Evolutionary conservation across 2,329 filamentous ascomycete genomes (phyloP), one percentile per base, ranked within the genome.

Genomic region (Byssothecium circinans): DNA sequence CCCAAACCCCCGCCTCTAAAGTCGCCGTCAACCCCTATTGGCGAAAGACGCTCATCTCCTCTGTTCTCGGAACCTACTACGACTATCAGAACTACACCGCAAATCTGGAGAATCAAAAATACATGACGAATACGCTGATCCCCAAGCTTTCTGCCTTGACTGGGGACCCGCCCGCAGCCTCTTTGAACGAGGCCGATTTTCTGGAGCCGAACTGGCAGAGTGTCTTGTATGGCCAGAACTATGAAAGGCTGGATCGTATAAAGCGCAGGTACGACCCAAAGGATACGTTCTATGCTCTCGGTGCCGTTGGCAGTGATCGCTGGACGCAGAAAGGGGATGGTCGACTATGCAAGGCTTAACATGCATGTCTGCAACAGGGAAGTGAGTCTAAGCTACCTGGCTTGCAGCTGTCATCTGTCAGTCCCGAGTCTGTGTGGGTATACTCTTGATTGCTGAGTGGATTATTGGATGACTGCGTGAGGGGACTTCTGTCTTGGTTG

Each of bases 141-240:
- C 38, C 47, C 2, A 33, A 40, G 27, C 14, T 53, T 3, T 23
- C 34, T 8, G 15, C 25, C 2, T 39, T 41, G 2, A 50, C 34
- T 10, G 29, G 37, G 6, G 39, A 30, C n/a, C 14, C 20, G 2
- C 36, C 36, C n/a, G 64, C 58, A 6, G 56, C 57, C 2, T 68
- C 68, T 45, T 2, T 63, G 43, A 68, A 69, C 38, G 57, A 62
- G 45, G 65, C 65, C 4, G 56, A 68, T 48, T 53, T 60, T 2
- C 60, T 61, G 19, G 64, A 70, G 43, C 57, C 64, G 8, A 50
- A 57, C 18, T 70, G 64, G 41, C 58, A 68, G 40, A 6, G 53
- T 15, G 55, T 59, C 8, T 73, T 69, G 43, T 72, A 65, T 60
- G 70, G 68, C 2, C 17, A 37, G 20, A 17, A 54, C 12, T 54